phyloP scores from a whole-genome alignment of 768 basidiomycete genomes.

The Hygrocybe punicea region DNA sequence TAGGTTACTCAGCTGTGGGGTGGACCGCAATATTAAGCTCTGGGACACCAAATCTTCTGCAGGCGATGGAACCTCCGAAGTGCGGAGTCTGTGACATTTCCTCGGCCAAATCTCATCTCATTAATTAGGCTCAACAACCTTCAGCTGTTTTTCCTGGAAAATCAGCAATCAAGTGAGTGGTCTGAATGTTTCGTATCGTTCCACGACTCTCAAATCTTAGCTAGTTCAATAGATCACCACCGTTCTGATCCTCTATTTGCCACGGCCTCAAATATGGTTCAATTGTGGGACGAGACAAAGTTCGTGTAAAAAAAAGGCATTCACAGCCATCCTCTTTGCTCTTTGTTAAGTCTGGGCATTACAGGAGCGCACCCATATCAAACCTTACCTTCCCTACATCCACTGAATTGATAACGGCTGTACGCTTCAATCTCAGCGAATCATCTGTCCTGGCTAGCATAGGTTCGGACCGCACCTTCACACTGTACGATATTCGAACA shows the following conservation, averaged over 20 bases:
- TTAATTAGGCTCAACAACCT: constrained; percentile 44
- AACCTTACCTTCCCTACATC: constrained; percentile 85
- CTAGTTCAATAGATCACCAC: constrained; percentile 92
- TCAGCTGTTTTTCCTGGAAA: constrained; percentile 80
- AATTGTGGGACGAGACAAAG: constrained; percentile 98
- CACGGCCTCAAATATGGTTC: constrained; percentile 88
- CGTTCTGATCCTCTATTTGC: constrained; percentile 86
- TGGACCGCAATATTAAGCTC: constrained; percentile 77
- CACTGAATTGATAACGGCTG: constrained; percentile 81
- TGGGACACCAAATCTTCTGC: constrained; percentile 52
- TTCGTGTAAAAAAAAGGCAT: constrained; percentile 32
- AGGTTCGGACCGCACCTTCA: constrained; percentile 93
- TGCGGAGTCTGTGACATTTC: constrained; percentile 21
- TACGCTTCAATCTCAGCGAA: constrained; percentile 93
- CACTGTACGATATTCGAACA: constrained; percentile 92
- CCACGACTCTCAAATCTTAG: constrained; percentile 9
- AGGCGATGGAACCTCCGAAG: constrained; percentile 29
- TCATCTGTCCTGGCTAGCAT: constrained; percentile 91
- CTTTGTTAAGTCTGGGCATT: neutral
- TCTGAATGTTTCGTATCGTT: neutral
- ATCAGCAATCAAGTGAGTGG: constrained; percentile 79
- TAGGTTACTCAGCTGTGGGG: constrained; percentile 72
- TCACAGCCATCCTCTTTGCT: neutral
- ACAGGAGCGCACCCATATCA: constrained; percentile 78
- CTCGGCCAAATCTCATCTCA: neutral